phyloP scores from a whole-genome alignment of 2,329 filamentous ascomycete genomes.

The Cladosporium sp. region DNA sequence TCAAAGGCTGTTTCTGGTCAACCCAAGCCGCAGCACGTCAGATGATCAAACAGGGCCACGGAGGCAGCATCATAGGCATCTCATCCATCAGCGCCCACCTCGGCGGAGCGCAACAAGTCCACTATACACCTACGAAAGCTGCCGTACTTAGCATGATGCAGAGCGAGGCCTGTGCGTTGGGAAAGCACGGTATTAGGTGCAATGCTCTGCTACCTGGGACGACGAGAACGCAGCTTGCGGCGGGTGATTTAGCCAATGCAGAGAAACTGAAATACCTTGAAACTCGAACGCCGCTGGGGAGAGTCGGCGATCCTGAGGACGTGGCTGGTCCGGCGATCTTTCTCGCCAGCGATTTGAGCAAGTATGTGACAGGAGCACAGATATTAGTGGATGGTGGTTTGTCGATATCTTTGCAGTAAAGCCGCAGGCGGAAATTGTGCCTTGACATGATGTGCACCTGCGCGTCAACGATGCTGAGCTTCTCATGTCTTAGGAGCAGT shows the following conservation, averaged over 20 bases:
- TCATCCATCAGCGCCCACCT: constrained; percentile 71
- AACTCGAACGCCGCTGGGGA: constrained; percentile 70
- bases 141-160: constrained; percentile 79
- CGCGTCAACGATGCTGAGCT: too few relatives aligned
- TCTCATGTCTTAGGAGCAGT: too few relatives aligned
- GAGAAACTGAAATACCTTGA: constrained; percentile 75
- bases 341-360: constrained; percentile 72
- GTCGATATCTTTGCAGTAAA: constrained; percentile 83
- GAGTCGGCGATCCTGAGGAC: constrained; percentile 67
- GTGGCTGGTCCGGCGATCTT: constrained; percentile 81
- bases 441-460: too few relatives aligned
- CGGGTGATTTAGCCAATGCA: constrained; percentile 69
- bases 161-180: constrained; percentile 73
- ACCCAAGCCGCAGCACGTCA: constrained; percentile 80
- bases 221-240: constrained; percentile 78
- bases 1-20: constrained; percentile 82
- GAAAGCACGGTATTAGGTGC: constrained; percentile 70
- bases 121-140: constrained; percentile 88
- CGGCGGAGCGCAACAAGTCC: constrained; percentile 72
- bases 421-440: too few relatives aligned
- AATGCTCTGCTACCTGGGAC: constrained; percentile 82
- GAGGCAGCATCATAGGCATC: constrained; percentile 76
- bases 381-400: constrained; percentile 81
- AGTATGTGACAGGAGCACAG: constrained; percentile 78
- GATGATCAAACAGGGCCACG: constrained; percentile 61